Evolutionary conservation across 345 rosid genomes (phyloP).

Genomic region (Geranium rotundifolium): DNA sequence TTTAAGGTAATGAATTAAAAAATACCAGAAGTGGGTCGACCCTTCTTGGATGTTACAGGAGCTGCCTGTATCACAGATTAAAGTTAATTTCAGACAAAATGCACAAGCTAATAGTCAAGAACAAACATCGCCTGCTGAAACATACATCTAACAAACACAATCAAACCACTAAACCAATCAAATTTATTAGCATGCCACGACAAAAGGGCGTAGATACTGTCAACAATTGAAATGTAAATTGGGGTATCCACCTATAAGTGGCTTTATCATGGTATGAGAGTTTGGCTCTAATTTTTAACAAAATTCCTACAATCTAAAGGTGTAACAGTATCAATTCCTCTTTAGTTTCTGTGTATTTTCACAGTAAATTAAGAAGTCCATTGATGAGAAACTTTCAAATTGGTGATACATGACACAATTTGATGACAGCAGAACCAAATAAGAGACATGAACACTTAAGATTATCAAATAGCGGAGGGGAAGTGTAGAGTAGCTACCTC

Average conservation of each 20-base stretch:
- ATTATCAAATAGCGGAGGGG: background rate
- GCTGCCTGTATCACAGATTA: slow-evolving; percentile 27
- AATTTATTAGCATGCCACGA: background rate
- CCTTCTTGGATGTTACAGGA: slow-evolving; percentile 51
- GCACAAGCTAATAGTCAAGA: background rate
- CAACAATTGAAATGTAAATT: no score
- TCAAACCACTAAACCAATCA: background rate
- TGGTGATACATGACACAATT: background rate
- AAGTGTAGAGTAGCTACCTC: slow-evolving; percentile 32
- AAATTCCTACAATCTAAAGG: no score
- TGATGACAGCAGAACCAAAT: background rate
- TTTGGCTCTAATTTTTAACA: no score
- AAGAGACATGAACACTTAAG: background rate
- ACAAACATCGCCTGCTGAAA: background rate
- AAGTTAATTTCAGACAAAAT: no score
- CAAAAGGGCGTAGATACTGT: background rate
- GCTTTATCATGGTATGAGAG: no score
- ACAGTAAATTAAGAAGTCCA: background rate
- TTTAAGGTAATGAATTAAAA: background rate
- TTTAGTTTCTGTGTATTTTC: background rate
- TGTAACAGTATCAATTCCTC: no score
- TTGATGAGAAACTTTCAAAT: no score
- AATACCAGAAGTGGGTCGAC: slow-evolving; percentile 65
- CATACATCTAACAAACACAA: background rate
- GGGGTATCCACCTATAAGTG: no score